Base-by-base conservation (phyloP, 768 basidiomycete species). In the Cytidiella melzeri region DNA sequence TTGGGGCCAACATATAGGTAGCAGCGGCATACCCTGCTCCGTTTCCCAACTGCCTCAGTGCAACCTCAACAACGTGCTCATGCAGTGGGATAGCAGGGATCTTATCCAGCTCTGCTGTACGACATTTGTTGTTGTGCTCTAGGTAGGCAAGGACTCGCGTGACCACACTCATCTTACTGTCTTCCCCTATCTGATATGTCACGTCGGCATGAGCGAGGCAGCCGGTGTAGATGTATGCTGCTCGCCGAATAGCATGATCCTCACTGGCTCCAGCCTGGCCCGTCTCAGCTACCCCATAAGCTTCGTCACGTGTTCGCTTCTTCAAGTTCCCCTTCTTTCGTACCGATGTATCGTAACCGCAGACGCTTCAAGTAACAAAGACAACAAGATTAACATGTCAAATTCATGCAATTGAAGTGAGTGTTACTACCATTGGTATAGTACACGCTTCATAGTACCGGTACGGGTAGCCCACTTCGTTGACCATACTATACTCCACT, bases 161-260 rank as follows among this genome's bases (percentile, higher is more conserved):
- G 13, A 70, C 48, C 5, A 13, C n/a, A n/a, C n/a, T n/a, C n/a
- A n/a, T n/a, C n/a, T n/a, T n/a, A n/a, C n/a, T n/a, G n/a, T n/a
- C n/a, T n/a, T 37, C 40, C 6, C 15, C 40, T 6, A 15, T 23
- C 3, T 19, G n/a, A 21, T 56, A 57, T 1, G 62, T 66, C 34
- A 71, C 50, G 6, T 70, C 69, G 0, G 54, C 61, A 54, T 70
- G 69, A 1, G 65, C 69, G 6, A 67, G 57, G 47, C 70, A 71
- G 11, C 63, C 65, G 5, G 64, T 64, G 51, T 61, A 68, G 15
- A 49, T 44, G 43, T 55, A 57, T 4, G 57, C 44, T 1, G 51
- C 45, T 9, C 34, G 34, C 5, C 43, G 52, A 5, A 21, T n/a
- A 19, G 6, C n/a, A n/a, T n/a, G n/a, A n/a, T n/a, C n/a, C n/a